Base-by-base conservation (phyloP, 345 rosid species). In the Alliaria petiolata region DNA sequence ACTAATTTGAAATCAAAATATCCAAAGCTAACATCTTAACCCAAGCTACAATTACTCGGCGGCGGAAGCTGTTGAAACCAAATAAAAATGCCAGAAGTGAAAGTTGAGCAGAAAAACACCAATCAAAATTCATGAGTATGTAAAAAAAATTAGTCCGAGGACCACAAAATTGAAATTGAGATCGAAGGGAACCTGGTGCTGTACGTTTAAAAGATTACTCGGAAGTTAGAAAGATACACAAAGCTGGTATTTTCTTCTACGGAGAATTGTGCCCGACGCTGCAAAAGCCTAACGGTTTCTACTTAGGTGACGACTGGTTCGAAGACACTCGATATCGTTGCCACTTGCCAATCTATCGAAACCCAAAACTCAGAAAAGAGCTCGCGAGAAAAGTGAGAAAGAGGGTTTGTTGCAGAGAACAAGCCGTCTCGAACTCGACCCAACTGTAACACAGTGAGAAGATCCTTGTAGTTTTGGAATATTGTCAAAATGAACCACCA, bases 301-400 rank as follows among this genome's bases (percentile, higher is more conserved):
- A 46, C 43, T 50, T n/a, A n/a, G n/a, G n/a, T n/a, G n/a, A n/a
- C n/a, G n/a, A 46, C 44, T 51, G 35, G 51, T 70, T 59, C 60
- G 60, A 0, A 26, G 34, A 42, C 38, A 25, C 46, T 71, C 28
- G n/a, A 36, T 42, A 44, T 62, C 33, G 76, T 51, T 25, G 69
- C 36, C 62, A 71, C 60, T 49, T 49, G 60, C 52, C 75, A n/a
- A 70, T 50, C 67, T 26, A 19, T 39, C 62, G 19, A 62, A 71
- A 72, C 70, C 71, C 77, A 45, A 55, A 64, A 64, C 70, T 58
- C 63, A 34, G 40, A 34, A 30, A 10, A 7, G 35, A 39, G n/a
- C n/a, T n/a, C n/a, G n/a, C n/a, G 17, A 8, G 26, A 40, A 22
- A 7, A 8, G 39, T 8, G 40, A 33, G n/a, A 17, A 45, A 7